A percentile compares a stretch with the other conserved stretches of the same genome.
Evolutionary conservation across 768 basidiomycete genomes (phyloP).

Genomic region (Kwoniella heveanensis): DNA sequence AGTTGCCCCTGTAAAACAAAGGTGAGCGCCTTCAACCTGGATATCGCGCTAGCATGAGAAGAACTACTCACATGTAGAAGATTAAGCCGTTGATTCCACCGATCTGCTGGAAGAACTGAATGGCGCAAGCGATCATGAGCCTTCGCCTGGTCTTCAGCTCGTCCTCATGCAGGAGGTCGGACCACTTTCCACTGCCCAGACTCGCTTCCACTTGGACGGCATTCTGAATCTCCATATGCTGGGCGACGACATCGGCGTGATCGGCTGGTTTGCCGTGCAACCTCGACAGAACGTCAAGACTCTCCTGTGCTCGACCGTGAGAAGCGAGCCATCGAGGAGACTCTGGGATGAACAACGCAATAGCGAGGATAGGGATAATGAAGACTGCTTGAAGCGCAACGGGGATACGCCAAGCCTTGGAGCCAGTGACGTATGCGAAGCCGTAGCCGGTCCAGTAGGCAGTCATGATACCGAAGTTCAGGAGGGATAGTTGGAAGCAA

Average conservation of each 20-base stretch:
- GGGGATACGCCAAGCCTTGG: slow-evolving; percentile 40
- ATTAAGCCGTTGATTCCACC: slow-evolving; percentile 49
- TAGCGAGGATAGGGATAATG: slow-evolving; percentile 35
- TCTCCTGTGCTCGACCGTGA: slow-evolving; percentile 22
- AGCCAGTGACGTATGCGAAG: slow-evolving; percentile 29
- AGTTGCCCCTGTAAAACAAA: slow-evolving; percentile 19
- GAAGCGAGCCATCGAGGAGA: slow-evolving; percentile 39
- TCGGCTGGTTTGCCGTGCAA: slow-evolving; percentile 23
- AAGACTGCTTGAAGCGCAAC: slow-evolving; percentile 42
- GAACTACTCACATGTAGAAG: slow-evolving; percentile 29
- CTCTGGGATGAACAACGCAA: slow-evolving; percentile 41
- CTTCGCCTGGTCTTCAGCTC: slow-evolving; percentile 38
- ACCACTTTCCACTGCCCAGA: slow-evolving; percentile 37
- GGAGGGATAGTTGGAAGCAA: slow-evolving; percentile 31
- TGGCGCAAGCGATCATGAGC: slow-evolving; percentile 41
- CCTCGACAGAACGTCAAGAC: slow-evolving; percentile 28
- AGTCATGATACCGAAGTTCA: slow-evolving; percentile 34
- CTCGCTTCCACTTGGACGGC: slow-evolving; percentile 30
- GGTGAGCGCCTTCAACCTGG: background rate
- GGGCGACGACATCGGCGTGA: slow-evolving; percentile 25
- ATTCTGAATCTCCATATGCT: slow-evolving; percentile 26
- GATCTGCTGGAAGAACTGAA: slow-evolving; percentile 48
- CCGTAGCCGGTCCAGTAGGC: slow-evolving; percentile 48
- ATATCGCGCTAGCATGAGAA: background rate
- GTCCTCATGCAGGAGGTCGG: slow-evolving; percentile 36